phyloP scores from a whole-genome alignment of 202 grass and related monocot genomes.

The Hordeum pubiflorum region DNA sequence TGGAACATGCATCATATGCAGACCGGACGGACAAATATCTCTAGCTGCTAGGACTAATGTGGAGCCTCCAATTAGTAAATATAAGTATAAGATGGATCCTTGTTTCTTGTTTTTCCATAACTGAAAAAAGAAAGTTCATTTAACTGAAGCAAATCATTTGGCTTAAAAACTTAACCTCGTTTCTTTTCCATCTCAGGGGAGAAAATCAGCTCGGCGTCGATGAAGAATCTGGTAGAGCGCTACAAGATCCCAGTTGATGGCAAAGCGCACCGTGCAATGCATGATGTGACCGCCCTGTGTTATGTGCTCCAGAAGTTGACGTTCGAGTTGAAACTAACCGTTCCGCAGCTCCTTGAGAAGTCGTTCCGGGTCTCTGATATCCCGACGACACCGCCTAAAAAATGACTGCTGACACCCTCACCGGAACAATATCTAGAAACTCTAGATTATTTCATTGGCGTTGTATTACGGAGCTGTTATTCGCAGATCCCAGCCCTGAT shows the following conservation, averaged over 20 bases:
- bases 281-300: slow-evolving; percentile 61
- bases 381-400: neutral
- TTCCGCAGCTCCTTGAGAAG: slow-evolving; percentile 55
- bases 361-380: slow-evolving; percentile 52
- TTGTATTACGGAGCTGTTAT: slow-evolving; percentile 27
- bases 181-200: slow-evolving; percentile 38
- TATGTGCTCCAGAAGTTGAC: slow-evolving; percentile 69
- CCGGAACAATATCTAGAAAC: neutral
- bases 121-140: neutral
- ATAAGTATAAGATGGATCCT: neutral
- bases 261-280: slow-evolving; percentile 71
- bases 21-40: neutral
- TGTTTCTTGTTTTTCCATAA: neutral
- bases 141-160: neutral
- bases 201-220: slow-evolving; percentile 40
- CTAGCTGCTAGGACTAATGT: neutral
- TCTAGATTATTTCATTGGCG: slow-evolving; percentile 13
- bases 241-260: slow-evolving; percentile 50
- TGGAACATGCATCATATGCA: neutral
- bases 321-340: slow-evolving; percentile 62
- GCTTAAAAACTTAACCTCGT: slow-evolving; percentile 7
- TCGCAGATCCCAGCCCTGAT: slow-evolving; percentile 24
- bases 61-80: neutral
- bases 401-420: slow-evolving; percentile 12
- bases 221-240: slow-evolving; percentile 45